A percentile compares a stretch with the other conserved stretches of the same genome.
phyloP scores from a whole-genome alignment of 2,329 filamentous ascomycete species.

The Scytalidium sp. region DNA sequence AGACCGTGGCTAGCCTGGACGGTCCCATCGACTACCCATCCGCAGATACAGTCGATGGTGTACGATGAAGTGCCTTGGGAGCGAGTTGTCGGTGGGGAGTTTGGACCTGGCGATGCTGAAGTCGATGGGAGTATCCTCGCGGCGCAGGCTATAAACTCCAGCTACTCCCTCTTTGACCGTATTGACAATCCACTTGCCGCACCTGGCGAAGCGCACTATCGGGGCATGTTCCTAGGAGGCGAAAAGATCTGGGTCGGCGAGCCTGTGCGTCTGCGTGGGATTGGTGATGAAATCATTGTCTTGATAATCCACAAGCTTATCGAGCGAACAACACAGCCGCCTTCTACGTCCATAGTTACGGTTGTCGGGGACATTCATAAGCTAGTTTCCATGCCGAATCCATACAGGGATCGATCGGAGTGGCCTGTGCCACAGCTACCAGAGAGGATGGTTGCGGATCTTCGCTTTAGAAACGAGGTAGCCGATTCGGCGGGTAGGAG shows the following conservation, averaged over 20 bases:
- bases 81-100: conserved; percentile 36
- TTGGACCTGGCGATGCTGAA: conserved; percentile 41
- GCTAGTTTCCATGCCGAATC: conserved; percentile 36
- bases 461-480: conserved; percentile 45
- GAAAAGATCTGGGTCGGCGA: conserved; percentile 61
- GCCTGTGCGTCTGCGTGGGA: conserved; percentile 45
- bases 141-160: conserved; percentile 51
- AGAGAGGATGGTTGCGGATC: conserved; percentile 34
- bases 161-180: conserved; percentile 51
- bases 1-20: conserved; percentile 59
- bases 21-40: conserved; percentile 46
- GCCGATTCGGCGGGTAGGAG: conserved; percentile 28
- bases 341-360: conserved; percentile 30
- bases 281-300: conserved; percentile 42
- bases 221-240: conserved; percentile 52
- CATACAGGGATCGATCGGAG: conserved; percentile 28
- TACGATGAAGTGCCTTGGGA: conserved; percentile 52
- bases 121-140: conserved; percentile 57
- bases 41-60: conserved; percentile 34
- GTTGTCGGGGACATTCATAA: conserved; percentile 51
- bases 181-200: conserved; percentile 35
- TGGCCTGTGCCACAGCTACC: conserved; percentile 44
- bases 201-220: conserved; percentile 42
- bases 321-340: conserved; percentile 19
- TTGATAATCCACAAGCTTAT: conserved; percentile 37